phyloP scores from a whole-genome alignment of 805 yeast genomes.

The Candida piceae region DNA sequence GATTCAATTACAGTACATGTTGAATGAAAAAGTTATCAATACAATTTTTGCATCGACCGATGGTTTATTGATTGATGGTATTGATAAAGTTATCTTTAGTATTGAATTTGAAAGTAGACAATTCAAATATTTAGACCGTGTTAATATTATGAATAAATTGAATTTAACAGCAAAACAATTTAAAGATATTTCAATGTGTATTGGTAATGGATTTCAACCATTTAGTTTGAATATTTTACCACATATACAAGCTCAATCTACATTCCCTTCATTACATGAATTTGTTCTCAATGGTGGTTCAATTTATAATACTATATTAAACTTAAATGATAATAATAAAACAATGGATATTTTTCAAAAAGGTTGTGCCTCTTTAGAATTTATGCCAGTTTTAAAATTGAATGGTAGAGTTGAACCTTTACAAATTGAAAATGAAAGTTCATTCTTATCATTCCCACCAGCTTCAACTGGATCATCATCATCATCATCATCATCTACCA shows the following conservation, averaged over 20 bases:
- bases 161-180: conserved; percentile 60
- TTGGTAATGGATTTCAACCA: conserved; percentile 76
- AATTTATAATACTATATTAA: conserved; percentile 43
- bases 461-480: conserved; percentile 7
- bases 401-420: conserved; percentile 67
- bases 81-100: conserved; percentile 68
- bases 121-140: conserved; percentile 61
- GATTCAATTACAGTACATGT: conserved; percentile 72
- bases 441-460: conserved; percentile 11
- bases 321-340: conserved; percentile 38
- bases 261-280: conserved; percentile 28
- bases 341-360: conserved; percentile 51
- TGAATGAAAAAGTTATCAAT: conserved; percentile 53
- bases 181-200: conserved; percentile 68
- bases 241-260: conserved; percentile 24
- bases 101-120: conserved; percentile 63
- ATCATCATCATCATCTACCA: conserved; percentile 4
- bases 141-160: conserved; percentile 55
- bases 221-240: conserved; percentile 51
- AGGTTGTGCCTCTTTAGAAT: conserved; percentile 65
- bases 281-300: conserved; percentile 37
- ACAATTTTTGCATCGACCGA: conserved; percentile 85
- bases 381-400: conserved; percentile 65
- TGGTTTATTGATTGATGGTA: conserved; percentile 48
- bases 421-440: conserved; percentile 16